Base-by-base conservation (phyloP, 1,284 basidiomycete genomes). In the Pyrrhoderma lamaoense region DNA sequence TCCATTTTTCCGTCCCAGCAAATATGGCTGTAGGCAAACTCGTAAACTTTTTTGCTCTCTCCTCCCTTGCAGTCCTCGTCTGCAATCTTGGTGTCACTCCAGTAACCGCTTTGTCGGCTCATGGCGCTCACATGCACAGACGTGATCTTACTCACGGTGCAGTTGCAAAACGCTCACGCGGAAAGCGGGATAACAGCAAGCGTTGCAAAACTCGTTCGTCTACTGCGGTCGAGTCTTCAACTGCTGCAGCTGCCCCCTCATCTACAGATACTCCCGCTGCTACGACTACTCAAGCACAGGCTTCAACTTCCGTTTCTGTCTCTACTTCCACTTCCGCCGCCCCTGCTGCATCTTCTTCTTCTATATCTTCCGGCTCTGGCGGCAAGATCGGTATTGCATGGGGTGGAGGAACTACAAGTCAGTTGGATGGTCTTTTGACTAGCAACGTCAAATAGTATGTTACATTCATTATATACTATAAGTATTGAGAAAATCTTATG, bases 321-420 rank as follows among this genome's bases (percentile, higher is more conserved):
- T 16, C n/a, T n/a, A n/a, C n/a, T n/a, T n/a, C n/a, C n/a, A n/a
- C n/a, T n/a, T n/a, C n/a, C n/a, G n/a, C 58, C 34, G 21, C 36
- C 25, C 38, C 45, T 0, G 35, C 53, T 9, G n/a, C 45, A 8
- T 16, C 31, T 13, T 37, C 49, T 25, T 38, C 25, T 21, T 25
- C 16, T 2, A 25, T 43, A 22, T 42, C 47, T 21, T 38, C 43
- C 19, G 21, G 8, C 27, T 34, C 43, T 8, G 42, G 11, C 18
- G 63, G 67, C 49, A 87, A 88, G 68, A 68, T 76, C 18, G 80
- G 84, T 59, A 59, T 82, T 36, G 80, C 76, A 14, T 89, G 83
- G 82, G 72, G 80, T 47, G 76, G 80, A 58, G 73, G 72, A 46
- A 67, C 78, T 58, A 67, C 69, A 39, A 47, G 61, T 18, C 56